A percentile compares a stretch with the other conserved stretches of the same genome.
Evolutionary conservation across 257 asterid genomes (phyloP).

Genomic region (Rehmannia glutinosa): DNA sequence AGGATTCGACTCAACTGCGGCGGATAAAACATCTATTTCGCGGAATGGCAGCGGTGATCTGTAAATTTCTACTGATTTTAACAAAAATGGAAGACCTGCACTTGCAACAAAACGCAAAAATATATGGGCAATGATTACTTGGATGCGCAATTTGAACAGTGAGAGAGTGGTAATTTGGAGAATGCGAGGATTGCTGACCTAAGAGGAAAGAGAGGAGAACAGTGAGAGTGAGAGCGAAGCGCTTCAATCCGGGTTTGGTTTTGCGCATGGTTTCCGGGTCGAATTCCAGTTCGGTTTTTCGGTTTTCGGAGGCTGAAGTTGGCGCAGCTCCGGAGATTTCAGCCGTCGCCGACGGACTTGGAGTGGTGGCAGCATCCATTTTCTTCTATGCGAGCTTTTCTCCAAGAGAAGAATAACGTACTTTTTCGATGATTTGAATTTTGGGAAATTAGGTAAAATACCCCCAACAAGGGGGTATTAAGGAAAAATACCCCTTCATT

Average conservation of each 20-base stretch:
- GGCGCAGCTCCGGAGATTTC: constrained; percentile 51
- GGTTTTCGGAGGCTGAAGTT: constrained; percentile 18
- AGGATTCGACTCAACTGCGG: constrained; percentile 54
- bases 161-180: background rate
- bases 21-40: constrained; percentile 69
- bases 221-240: constrained; percentile 65
- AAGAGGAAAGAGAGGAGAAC: constrained; percentile 69
- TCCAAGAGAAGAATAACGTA: background rate
- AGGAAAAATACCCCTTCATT: no score
- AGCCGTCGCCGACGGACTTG: constrained; percentile 38
- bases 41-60: constrained; percentile 84
- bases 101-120: background rate
- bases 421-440: no score
- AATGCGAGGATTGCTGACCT: constrained; percentile 36
- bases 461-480: no score
- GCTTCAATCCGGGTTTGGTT: constrained; percentile 74
- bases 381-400: constrained; percentile 15
- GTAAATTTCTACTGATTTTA: constrained; percentile 81
- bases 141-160: background rate
- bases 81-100: constrained; percentile 69
- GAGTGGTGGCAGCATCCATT: constrained; percentile 20
- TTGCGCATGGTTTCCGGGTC: constrained; percentile 58
- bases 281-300: constrained; percentile 20
- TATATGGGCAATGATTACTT: background rate
- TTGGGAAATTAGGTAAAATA: no score